Evolutionary conservation across 257 asterid genomes (phyloP).

Genomic region (Knoxia roxburghii): DNA sequence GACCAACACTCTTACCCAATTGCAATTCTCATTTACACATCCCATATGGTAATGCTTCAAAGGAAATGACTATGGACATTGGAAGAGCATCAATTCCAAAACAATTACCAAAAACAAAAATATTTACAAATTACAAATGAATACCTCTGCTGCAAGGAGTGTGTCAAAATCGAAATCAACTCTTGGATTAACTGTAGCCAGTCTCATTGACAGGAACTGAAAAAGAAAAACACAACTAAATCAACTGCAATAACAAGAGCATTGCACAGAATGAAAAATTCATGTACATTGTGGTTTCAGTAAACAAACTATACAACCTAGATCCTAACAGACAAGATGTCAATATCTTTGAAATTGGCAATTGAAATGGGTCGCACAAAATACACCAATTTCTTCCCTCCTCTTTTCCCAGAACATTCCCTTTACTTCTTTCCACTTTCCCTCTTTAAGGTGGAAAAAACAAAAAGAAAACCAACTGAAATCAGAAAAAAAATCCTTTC

Average conservation of each 20-base stretch:
- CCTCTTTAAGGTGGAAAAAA: too few species aligned
- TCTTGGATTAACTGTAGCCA: constrained; percentile 80
- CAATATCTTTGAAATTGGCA: not conserved
- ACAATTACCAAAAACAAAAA: not conserved
- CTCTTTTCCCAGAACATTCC: too few species aligned
- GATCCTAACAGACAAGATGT: not conserved
- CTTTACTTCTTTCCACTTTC: too few species aligned
- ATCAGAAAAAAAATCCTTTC: too few species aligned
- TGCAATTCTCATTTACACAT: not conserved
- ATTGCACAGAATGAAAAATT: not conserved
- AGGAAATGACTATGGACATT: not conserved
- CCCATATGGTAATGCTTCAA: not conserved
- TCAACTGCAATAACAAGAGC: not conserved
- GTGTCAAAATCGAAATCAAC: constrained; percentile 62
- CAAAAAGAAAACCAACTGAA: not conserved
- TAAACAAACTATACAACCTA: not conserved
- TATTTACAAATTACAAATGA: constrained; percentile 14
- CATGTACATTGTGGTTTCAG: not conserved
- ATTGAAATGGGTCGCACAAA: not conserved
- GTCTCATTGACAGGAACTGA: constrained; percentile 79
- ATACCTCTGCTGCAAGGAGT: constrained; percentile 65
- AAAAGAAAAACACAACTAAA: not conserved
- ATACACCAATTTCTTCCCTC: not conserved
- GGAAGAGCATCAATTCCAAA: constrained; percentile 6
- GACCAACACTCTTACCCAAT: not conserved